These are phyloP conservation scores for Xylariaceae sp. DNA, from an alignment of 2,329 filamentous ascomycete genomes.

Conservation along the genomic window DNA sequence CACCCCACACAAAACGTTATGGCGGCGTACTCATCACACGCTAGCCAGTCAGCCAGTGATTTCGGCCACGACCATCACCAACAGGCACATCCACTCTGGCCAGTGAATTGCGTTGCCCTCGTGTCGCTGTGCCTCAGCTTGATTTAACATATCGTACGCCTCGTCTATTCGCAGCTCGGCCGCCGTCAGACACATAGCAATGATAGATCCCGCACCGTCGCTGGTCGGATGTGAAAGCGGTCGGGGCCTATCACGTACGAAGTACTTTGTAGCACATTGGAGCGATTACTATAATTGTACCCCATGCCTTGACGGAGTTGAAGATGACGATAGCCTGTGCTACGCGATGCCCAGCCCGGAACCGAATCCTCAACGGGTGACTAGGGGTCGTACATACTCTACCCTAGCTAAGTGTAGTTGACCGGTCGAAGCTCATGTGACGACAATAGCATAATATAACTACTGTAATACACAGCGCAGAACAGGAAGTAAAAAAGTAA, in stretches of 20 bases:
- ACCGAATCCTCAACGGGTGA: slow-evolving; percentile 12
- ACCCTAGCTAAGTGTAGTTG: slow-evolving; percentile 1
- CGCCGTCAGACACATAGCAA: slow-evolving; percentile 8
- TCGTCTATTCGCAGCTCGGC: slow-evolving; percentile 3
- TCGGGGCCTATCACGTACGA: too few species aligned
- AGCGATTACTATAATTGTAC: too few species aligned
- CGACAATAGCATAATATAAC: neutral
- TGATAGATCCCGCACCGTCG: slow-evolving; percentile 5
- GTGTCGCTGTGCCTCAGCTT: slow-evolving; percentile 22
- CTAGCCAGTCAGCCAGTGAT: slow-evolving; percentile 13
- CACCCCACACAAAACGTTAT: slow-evolving; percentile 34
- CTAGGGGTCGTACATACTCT: slow-evolving; percentile 2
- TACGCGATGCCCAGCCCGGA: slow-evolving; percentile 18
- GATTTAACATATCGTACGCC: slow-evolving; percentile 12
- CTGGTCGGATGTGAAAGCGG: slow-evolving; percentile 3
- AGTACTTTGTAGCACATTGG: too few species aligned
- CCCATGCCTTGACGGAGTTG: too few species aligned
- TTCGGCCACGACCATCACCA: slow-evolving; percentile 1
- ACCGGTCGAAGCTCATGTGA: slow-evolving; percentile 3
- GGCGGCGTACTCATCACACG: slow-evolving; percentile 27
- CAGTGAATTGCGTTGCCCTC: slow-evolving; percentile 19
- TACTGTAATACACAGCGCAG: neutral
- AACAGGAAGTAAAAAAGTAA: slow-evolving; percentile 5
- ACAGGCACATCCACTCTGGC: slow-evolving; percentile 17
- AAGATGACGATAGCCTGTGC: slow-evolving; percentile 3